Base-by-base conservation (phyloP, 805 yeast genomes). In the Yarrowia alimentaria region DNA sequence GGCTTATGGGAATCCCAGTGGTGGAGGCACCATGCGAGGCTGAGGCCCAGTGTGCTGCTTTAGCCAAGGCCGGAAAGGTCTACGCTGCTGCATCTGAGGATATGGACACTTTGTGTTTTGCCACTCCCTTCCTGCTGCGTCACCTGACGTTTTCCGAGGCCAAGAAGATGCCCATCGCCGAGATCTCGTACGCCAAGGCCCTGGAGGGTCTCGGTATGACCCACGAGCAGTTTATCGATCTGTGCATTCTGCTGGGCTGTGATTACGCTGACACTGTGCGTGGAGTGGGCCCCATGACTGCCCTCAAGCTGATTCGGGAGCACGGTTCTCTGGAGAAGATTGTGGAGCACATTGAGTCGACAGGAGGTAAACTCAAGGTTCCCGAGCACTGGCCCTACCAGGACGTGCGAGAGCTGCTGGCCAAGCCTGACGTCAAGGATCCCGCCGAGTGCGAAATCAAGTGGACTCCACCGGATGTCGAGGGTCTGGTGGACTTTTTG, bases 61-160 rank as follows among this genome's bases (percentile, higher is more conserved):
- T 93, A 40, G 97, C 97, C 3, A 78, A 80, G 53, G 78, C 80
- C 10, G 97, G 96, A 1, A 89, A 88, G 62, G 98, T 91, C 0
- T 93, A 82, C 64, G 99, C 95, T 7, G 96, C 98, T 3, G 99
- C 97, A 1, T 85, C 95, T 5, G 99, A 93, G 65, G 99, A 93
- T 78, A 93, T 93, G 99, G 99, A 93, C 68, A 93, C 99, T 1
- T 66, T 93, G 52, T 93, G 98, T 62, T 93, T 91, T 64, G 82
- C 80, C 52, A 86, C 98, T 1, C 93, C 95, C 5, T 80, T 70
- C 54, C 69, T 93, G 50, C 72, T 93, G 55, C 77, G 99, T 57
- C 95, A 93, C 64, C 74, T 93, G 65, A 93, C 98, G 0, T 93
- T 90, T 58, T 81, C 97, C 1, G 99, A 93, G 63, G 91, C 95